These are phyloP conservation scores for Acidomyces sp. DNA, from an alignment of 495 filamentous ascomycete species.

Conservation along the genomic window DNA sequence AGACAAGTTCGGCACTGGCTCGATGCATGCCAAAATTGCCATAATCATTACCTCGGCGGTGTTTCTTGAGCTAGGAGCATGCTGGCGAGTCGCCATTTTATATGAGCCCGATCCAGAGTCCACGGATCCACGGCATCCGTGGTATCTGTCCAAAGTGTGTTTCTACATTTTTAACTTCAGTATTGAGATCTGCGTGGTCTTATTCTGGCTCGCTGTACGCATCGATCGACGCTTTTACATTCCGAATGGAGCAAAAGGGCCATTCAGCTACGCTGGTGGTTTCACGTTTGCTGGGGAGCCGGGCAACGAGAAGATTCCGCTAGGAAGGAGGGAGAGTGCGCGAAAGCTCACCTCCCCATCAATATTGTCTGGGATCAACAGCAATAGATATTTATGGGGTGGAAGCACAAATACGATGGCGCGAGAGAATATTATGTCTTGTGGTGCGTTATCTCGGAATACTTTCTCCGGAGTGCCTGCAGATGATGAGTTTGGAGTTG, in stretches of 20 bases:
- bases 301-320: conserved; percentile 15
- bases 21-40: conserved; percentile 49
- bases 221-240: conserved; percentile 28
- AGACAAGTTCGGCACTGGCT: conserved; percentile 61
- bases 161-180: conserved; percentile 36
- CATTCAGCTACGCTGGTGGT: conserved; percentile 18
- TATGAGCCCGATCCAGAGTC: conserved; percentile 41
- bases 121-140: conserved; percentile 27
- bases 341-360: conserved; percentile 10
- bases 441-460: conserved; percentile 12
- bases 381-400: conserved; percentile 7
- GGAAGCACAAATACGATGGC: conserved; percentile 5
- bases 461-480: conserved; percentile 3
- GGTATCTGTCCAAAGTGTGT: conserved; percentile 53
- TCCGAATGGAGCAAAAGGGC: conserved; percentile 28
- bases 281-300: conserved; percentile 20
- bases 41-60: conserved; percentile 43
- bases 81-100: conserved; percentile 49
- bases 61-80: conserved; percentile 56
- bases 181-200: conserved; percentile 27
- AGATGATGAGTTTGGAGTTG: conserved; percentile 8
- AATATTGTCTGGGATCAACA: background rate
- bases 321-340: conserved; percentile 6
- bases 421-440: conserved; percentile 6
- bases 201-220: conserved; percentile 23